These are phyloP conservation scores for Pythium grandisporangium DNA, from an alignment of 352 stramenopile genomes.

Conservation along the genomic window DNA sequence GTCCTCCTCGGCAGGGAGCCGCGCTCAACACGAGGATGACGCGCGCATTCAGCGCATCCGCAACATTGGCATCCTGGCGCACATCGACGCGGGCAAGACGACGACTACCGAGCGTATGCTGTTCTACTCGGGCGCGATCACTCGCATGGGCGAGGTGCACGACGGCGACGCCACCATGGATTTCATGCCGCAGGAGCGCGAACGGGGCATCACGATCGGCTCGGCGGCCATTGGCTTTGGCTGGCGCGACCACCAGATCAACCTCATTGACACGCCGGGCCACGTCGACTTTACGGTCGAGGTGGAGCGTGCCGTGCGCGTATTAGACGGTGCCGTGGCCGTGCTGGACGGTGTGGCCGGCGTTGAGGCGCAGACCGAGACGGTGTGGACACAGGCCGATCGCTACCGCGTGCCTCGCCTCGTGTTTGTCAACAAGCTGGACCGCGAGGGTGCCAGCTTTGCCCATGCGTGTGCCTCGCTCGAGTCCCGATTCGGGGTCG, in stretches of 20 bases:
- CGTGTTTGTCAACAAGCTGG: slow-evolving; percentile 97
- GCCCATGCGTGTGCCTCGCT: slow-evolving; percentile 76
- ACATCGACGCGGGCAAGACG: slow-evolving; percentile 99
- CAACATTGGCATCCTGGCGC: slow-evolving; percentile 98
- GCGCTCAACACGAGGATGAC: slow-evolving; percentile 1
- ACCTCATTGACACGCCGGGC: slow-evolving; percentile 97
- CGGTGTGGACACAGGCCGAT: slow-evolving; percentile 76
- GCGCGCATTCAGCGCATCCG: slow-evolving; percentile 44
- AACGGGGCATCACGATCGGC: slow-evolving; percentile 98
- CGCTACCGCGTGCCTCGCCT: slow-evolving; percentile 84
- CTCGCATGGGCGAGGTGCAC: slow-evolving; percentile 65
- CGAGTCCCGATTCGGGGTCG: slow-evolving; percentile 45
- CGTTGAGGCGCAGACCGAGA: slow-evolving; percentile 90
- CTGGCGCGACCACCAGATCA: slow-evolving; percentile 93
- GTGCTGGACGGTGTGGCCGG: slow-evolving; percentile 96
- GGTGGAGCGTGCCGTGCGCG: slow-evolving; percentile 94
- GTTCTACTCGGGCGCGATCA: slow-evolving; percentile 90
- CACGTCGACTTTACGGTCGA: slow-evolving; percentile 99
- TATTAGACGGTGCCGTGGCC: slow-evolving; percentile 96
- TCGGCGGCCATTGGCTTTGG: slow-evolving; percentile 93
- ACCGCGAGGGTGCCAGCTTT: slow-evolving; percentile 93
- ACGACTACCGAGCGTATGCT: slow-evolving; percentile 98
- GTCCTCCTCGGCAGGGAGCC: neutral
- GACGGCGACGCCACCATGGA: slow-evolving; percentile 76
- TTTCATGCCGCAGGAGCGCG: slow-evolving; percentile 90